These are phyloP conservation scores for Rhodotorula sphaerocarpa DNA, from an alignment of 768 basidiomycete genomes.

Conservation along the genomic window DNA sequence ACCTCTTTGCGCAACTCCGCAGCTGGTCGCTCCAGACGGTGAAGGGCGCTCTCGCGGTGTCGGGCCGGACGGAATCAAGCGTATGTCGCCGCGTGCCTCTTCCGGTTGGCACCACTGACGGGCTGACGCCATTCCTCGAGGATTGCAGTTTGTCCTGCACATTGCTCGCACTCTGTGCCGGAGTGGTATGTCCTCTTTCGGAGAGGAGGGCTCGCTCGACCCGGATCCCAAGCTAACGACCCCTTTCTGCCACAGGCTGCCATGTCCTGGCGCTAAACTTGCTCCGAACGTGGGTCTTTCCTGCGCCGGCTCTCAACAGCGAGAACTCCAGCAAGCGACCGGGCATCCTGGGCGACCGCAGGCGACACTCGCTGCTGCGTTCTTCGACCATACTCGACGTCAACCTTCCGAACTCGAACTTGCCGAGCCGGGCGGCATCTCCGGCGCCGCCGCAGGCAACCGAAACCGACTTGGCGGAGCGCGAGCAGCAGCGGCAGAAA, in stretches of 20 bases:
- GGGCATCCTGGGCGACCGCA: background rate
- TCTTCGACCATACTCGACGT: slow-evolving; percentile 20
- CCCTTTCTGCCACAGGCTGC: slow-evolving; percentile 57
- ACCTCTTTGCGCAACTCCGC: slow-evolving; percentile 81
- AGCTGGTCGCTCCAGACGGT: slow-evolving; percentile 86
- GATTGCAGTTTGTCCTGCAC: slow-evolving; percentile 66
- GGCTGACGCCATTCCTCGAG: background rate
- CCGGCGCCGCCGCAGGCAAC: background rate
- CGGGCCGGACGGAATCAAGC: slow-evolving; percentile 79
- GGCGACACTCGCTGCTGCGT: slow-evolving; percentile 16
- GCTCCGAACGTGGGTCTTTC: slow-evolving; percentile 44
- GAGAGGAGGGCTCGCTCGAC: background rate
- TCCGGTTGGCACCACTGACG: too few relatives aligned
- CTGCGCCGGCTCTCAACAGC: background rate
- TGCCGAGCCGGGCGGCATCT: slow-evolving; percentile 10
- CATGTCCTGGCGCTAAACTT: slow-evolving; percentile 85
- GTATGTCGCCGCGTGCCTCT: slow-evolving; percentile 1
- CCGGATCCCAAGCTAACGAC: background rate
- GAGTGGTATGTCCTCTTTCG: slow-evolving; percentile 62
- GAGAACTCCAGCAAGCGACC: background rate
- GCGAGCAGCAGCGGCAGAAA: slow-evolving; percentile 10
- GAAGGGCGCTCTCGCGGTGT: slow-evolving; percentile 84
- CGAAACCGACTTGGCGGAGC: slow-evolving; percentile 3
- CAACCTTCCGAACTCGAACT: slow-evolving; percentile 2
- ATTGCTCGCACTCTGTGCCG: slow-evolving; percentile 85